Percentiles rank a stretch among this genome's conserved stretches.
Conservation (phyloP, 257 asterid genomes). For the Handroanthus guayacan region DNA sequence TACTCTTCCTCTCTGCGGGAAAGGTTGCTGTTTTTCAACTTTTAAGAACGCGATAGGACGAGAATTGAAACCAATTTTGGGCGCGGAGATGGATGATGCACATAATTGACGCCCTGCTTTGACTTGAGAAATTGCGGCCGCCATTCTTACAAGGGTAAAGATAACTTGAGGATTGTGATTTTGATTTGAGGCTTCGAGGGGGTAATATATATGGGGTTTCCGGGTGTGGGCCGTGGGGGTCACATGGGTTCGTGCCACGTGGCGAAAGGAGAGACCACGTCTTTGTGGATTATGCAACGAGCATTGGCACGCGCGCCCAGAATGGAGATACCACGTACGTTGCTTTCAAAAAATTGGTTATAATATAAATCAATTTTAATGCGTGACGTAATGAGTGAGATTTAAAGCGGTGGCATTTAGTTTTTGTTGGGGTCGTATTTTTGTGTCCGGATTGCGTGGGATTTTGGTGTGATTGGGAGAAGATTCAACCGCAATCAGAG, state of each 20-base stretch:
- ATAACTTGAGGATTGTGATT: background rate
- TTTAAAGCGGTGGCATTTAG: background rate
- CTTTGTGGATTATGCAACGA: background rate
- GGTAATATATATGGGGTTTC: background rate
- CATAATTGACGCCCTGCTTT: slow-evolving; percentile 2
- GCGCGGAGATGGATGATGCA: background rate
- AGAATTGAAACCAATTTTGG: slow-evolving; percentile 20
- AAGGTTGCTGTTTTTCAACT: background rate
- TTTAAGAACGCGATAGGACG: background rate
- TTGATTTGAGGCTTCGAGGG: background rate
- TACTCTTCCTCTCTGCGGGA: background rate
- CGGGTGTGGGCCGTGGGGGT: background rate
- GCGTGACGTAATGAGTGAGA: slow-evolving; percentile 30
- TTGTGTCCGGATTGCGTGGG: background rate
- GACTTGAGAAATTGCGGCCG: slow-evolving; percentile 24
- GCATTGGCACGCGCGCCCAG: slow-evolving; percentile 33
- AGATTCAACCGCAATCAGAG: background rate
- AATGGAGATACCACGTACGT: slow-evolving; percentile 21
- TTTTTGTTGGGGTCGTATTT: no score
- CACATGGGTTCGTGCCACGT: slow-evolving; percentile 36
- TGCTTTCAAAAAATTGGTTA: slow-evolving; percentile 9
- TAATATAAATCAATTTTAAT: background rate
- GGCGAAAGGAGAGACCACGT: background rate
- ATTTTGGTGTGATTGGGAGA: background rate
- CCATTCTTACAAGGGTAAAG: slow-evolving; percentile 31